phyloP scores from a whole-genome alignment of 2,329 filamentous ascomycete genomes.

The Colletotrichum sp. region DNA sequence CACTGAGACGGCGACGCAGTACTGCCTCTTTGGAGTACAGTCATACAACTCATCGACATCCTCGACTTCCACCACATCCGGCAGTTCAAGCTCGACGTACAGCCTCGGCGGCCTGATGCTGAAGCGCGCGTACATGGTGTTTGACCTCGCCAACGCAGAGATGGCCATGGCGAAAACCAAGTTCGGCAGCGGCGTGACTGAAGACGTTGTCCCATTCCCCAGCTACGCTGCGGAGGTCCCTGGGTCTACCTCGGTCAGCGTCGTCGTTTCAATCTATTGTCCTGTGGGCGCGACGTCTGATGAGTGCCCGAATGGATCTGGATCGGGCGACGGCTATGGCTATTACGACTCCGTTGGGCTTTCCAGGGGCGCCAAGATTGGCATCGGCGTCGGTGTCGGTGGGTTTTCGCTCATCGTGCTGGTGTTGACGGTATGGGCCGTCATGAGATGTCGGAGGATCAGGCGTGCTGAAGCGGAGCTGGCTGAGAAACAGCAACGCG shows the following conservation, averaged over 20 bases:
- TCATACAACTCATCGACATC: constrained; percentile 16
- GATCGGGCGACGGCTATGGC: neutral
- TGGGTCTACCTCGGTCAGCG: constrained; percentile 19
- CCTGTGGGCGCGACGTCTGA: neutral
- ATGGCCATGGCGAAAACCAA: constrained; percentile 33
- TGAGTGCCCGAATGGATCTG: neutral
- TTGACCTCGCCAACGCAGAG: constrained; percentile 34
- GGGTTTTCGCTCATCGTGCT: neutral
- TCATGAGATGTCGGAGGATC: neutral
- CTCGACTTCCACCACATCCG: neutral
- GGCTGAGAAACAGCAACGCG: neutral
- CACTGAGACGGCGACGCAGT: neutral
- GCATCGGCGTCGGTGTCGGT: neutral
- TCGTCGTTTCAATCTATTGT: neutral
- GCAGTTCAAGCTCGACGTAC: neutral
- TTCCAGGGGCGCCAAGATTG: neutral
- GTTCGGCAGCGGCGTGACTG: constrained; percentile 20
- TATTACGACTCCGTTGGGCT: neutral
- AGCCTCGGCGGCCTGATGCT: constrained; percentile 29
- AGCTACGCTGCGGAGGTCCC: constrained; percentile 28
- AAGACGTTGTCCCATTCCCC: constrained; percentile 29
- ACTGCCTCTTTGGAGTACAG: constrained; percentile 35
- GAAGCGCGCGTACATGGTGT: constrained; percentile 34
- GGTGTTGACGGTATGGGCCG: neutral
- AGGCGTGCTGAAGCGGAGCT: neutral